These are phyloP conservation scores for Magnusiomyces fungicola DNA, from an alignment of 1,139 yeast genomes.

Conservation along the genomic window DNA sequence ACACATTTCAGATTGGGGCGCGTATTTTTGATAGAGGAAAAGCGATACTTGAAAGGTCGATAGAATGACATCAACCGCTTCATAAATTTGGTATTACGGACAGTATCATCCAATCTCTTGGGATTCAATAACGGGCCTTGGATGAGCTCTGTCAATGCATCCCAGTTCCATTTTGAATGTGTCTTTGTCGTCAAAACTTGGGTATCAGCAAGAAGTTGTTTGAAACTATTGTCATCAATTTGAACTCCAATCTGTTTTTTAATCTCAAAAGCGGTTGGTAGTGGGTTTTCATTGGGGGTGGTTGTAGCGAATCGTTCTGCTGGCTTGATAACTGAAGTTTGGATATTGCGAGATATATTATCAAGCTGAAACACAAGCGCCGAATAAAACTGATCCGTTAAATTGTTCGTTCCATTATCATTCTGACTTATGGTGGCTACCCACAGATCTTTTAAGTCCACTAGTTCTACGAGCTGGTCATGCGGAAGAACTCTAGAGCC, in stretches of 20 bases:
- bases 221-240: conserved; percentile 66
- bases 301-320: background rate
- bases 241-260: conserved; percentile 43
- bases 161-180: conserved; percentile 87
- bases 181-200: conserved; percentile 72
- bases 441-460: background rate
- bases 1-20: conserved; percentile 51
- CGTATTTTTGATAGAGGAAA: conserved; percentile 53
- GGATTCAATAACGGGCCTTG: conserved; percentile 76
- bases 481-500: conserved; percentile 15
- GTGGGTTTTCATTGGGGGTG: conserved; percentile 26
- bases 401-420: background rate
- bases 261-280: conserved; percentile 34
- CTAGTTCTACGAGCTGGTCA: background rate
- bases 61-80: conserved; percentile 80
- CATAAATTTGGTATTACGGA: conserved; percentile 75
- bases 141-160: conserved; percentile 53
- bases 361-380: conserved; percentile 37
- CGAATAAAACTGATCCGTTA: conserved; percentile 17
- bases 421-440: background rate
- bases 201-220: conserved; percentile 58
- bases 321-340: conserved; percentile 4
- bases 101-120: conserved; percentile 65
- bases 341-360: conserved; percentile 35
- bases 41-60: conserved; percentile 84